Base-by-base conservation (phyloP, 371 early-diverging fungal species). In the Syncephalis plumigaleata region DNA sequence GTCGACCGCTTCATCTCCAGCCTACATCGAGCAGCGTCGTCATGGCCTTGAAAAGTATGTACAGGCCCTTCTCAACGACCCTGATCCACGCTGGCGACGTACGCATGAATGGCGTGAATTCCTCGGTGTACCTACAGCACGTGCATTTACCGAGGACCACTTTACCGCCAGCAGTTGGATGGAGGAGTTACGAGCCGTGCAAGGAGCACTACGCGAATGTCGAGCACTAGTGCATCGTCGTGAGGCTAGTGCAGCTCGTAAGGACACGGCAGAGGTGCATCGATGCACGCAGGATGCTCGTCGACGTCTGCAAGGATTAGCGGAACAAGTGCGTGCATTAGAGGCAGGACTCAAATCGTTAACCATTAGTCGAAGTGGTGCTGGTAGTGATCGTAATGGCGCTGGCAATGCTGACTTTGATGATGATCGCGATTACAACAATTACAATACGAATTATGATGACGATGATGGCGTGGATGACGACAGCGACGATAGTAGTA, bases 151-250 rank as follows among this genome's bases (percentile, higher is more conserved):
- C 2, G 63, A 66, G 46, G 55, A 56, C 11, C 47, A 61, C 50
- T 75, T 67, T 45, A 80, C 79, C 1, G 71, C 85, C 3, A 83
- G 81, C 42, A 70, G 70, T n/a, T 92, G 93, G 93, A 62, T 90
- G 20, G 79, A 81, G 42, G 88, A 87, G 51, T 78, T 71, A 50
- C 71, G 75, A 16, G 58, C 66, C 7, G 57, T 80, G 15, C 71
- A 76, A 46, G 65, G 61, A 16, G 48, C 70, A 1, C 67, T 75
- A 7, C 64, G 81, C 9, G 80, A 84, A 39, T 71, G 88, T 22
- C 68, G 89, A 1, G 71, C 82, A 1, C 69, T 70, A 51, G 64
- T 79, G 45, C 75, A 73, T 49, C 68, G 67, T 39, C 75, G 75
- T 15, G 86, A 73, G 54, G 81, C 71, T 72, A 25, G 72, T 81